phyloP scores from a whole-genome alignment of 345 rosid species.

The Alliaria petiolata region DNA sequence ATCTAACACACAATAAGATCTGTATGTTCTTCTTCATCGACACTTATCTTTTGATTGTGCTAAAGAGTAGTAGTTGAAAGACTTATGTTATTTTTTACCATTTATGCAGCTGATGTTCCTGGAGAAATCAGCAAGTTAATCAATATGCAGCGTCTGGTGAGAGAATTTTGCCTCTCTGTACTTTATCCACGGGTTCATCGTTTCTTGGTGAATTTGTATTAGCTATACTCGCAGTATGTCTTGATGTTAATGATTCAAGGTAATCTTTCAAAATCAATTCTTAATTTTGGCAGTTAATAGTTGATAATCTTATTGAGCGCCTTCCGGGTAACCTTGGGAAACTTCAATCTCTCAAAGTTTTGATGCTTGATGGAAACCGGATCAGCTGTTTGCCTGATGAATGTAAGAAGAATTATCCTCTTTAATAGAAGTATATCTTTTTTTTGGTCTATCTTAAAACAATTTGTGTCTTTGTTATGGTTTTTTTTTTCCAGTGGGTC shows the following conservation, averaged over 20 bases:
- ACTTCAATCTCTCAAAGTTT: conserved; percentile 76
- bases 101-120: conserved; percentile 81
- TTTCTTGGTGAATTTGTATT: neutral
- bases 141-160: conserved; percentile 91
- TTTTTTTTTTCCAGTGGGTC: conserved; percentile 61
- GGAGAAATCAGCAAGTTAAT: conserved; percentile 68
- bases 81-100: conserved; percentile 37
- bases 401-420: conserved; percentile 50
- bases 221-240: neutral
- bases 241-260: neutral
- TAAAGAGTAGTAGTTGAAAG: neutral
- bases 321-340: conserved; percentile 83
- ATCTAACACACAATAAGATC: conserved; percentile 78
- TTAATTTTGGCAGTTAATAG: conserved; percentile 52
- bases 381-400: conserved; percentile 85
- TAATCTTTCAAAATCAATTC: conserved; percentile 1
- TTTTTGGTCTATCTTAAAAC: neutral
- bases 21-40: conserved; percentile 37
- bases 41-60: neutral
- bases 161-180: conserved; percentile 5
- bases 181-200: neutral
- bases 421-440: conserved; percentile 15
- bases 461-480: neutral
- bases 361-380: conserved; percentile 84
- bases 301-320: conserved; percentile 60